Base-by-base conservation (phyloP, 345 rosid species). In the Camelina laxa region DNA sequence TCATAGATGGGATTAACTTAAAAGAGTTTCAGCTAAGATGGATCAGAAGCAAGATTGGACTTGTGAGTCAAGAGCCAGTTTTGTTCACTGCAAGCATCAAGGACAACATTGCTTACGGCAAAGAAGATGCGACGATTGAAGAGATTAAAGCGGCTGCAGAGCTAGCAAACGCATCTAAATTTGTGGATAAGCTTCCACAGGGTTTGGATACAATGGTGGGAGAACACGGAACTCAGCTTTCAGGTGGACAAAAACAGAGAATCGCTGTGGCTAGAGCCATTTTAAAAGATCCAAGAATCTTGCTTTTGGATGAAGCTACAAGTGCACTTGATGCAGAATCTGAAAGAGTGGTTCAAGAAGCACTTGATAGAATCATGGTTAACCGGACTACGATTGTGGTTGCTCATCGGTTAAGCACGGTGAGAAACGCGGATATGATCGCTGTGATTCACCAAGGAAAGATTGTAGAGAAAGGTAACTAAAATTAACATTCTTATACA, bases 171-270 rank as follows among this genome's bases (percentile, higher is more conserved):
- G 91, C 91, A 50, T 57, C 90, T 10, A 84, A 79, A 15, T 87
- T 90, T 75, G 82, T 90, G 0, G 76, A 88, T 20, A 82, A 81
- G 62, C 86, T 88, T 44, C 91, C 96, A 70, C 81, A 84, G 84
- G 96, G 96, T 66, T 45, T 89, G 12, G 87, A 88, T 39, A 89
- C 92, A 24, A 80, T 78, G 87, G 96, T 88, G 48, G 97, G 97
- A 4, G 96, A 92, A 72, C 96, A 87, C 48, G 97, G 96, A 39
- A 85, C 85, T 61, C 92, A 84, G 78, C 84, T 92, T 13, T 92
- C 96, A 1, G 89, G 96, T 12, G 97, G 97, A 11, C 96, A 89
- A 56, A 89, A 92, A 78, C 96, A 89, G 82, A 86, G 93, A 74
- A 71, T 90, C 16, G 96, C 91, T 5, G 86, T 88, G 72, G 87